Conservation (phyloP, 177 flowering plant species). For the Tripterygium wilfordii region DNA sequence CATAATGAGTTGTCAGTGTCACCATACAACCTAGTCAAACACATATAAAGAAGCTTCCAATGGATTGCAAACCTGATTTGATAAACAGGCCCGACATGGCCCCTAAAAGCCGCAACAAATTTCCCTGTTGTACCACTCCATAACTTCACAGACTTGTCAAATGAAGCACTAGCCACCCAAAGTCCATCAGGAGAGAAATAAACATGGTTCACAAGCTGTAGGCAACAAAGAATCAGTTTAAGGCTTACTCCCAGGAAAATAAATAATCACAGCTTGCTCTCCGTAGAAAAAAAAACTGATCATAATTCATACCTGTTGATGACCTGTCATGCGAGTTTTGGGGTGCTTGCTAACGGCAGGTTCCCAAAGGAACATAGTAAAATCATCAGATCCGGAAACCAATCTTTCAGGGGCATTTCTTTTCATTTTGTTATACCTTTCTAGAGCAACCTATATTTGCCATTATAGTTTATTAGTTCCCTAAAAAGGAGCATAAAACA, state of each 20-base stretch:
- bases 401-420: conserved; percentile 88
- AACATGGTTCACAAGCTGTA: conserved; percentile 96
- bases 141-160: conserved; percentile 90
- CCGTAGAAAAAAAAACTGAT: too few relatives aligned
- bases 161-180: conserved; percentile 98
- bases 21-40: too few relatives aligned
- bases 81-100: conserved; percentile 98
- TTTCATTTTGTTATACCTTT: conserved; percentile 83
- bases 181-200: conserved; percentile 97
- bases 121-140: conserved; percentile 94
- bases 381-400: conserved; percentile 97
- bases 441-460: conserved; percentile 67
- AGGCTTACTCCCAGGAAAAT: too few relatives aligned
- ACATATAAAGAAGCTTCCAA: not conserved
- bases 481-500: too few relatives aligned
- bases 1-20: too few relatives aligned
- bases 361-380: conserved; percentile 97
- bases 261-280: too few relatives aligned
- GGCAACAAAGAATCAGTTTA: conserved; percentile 4
- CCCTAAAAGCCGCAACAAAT: conserved; percentile 89
- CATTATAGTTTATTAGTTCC: not conserved
- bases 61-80: conserved; percentile 69
- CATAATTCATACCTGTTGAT: conserved; percentile 97
- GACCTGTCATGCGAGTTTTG: conserved; percentile 91
- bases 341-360: conserved; percentile 83